Evolutionary conservation across 2,329 filamentous ascomycete genomes (phyloP).

Genomic region (Aspergillus sp.): DNA sequence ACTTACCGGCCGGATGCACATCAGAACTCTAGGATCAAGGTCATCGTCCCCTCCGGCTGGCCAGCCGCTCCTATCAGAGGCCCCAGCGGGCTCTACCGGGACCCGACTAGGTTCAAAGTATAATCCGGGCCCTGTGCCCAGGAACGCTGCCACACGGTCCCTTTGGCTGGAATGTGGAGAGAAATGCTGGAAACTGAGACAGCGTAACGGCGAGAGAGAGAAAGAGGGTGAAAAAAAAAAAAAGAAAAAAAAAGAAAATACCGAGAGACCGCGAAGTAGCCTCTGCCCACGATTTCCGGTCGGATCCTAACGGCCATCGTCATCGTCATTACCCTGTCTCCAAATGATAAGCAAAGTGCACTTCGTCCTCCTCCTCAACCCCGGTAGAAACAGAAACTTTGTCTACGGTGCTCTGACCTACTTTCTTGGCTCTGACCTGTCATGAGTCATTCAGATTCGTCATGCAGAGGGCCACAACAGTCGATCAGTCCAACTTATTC

Average conservation of each 20-base stretch:
- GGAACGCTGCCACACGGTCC: constrained; percentile 12
- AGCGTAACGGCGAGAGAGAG: background rate
- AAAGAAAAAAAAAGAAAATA: too few species aligned
- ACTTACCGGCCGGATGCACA: background rate
- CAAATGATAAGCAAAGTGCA: too few species aligned
- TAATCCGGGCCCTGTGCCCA: constrained; percentile 8
- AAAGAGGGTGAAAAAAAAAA: too few species aligned
- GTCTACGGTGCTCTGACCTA: background rate
- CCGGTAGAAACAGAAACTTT: too few species aligned
- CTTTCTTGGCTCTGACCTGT: constrained; percentile 21
- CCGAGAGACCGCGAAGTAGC: too few species aligned
- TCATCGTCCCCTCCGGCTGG: constrained; percentile 5
- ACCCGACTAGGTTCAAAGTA: background rate
- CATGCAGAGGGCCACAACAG: background rate
- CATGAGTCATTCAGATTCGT: constrained; percentile 24
- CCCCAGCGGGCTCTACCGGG: constrained; percentile 3
- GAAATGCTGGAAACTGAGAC: too few species aligned
- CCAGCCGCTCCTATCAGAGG: constrained; percentile 10
- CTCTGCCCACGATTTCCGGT: too few species aligned
- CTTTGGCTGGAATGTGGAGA: constrained; percentile 9
- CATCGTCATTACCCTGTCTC: too few species aligned
- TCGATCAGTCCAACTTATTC: background rate
- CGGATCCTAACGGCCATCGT: too few species aligned
- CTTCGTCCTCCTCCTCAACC: too few species aligned
- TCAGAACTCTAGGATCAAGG: background rate